Percentiles rank a stretch among this genome's conserved stretches.
Conservation (phyloP, 2,329 filamentous ascomycete genomes). For the Arachnopeziza araneosa region DNA sequence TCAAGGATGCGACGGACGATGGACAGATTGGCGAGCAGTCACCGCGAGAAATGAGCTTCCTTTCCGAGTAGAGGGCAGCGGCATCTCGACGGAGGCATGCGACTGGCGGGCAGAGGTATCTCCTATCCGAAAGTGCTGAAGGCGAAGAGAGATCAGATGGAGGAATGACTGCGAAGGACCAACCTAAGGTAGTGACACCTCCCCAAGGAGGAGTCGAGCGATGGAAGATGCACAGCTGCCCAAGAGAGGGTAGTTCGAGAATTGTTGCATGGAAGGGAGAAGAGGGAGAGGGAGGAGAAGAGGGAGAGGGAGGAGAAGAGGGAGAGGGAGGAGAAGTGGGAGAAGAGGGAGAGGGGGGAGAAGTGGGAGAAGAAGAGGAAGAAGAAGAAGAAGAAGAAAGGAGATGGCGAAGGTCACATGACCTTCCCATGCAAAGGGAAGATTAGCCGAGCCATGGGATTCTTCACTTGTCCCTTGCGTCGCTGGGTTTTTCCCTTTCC, state of each 20-base stretch:
- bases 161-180: neutral
- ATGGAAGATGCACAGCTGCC: neutral
- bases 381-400: neutral
- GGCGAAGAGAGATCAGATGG: neutral
- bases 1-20: neutral
- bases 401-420: no score
- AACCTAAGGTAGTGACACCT: neutral
- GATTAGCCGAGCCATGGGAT: no score
- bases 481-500: no score
- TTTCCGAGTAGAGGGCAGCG: neutral
- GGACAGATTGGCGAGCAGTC: neutral
- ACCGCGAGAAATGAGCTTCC: neutral
- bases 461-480: no score
- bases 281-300: neutral
- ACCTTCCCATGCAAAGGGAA: no score
- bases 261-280: no score
- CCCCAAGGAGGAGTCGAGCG: neutral
- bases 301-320: no score
- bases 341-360: no score
- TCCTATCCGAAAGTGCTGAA: neutral
- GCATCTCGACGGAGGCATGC: no score
- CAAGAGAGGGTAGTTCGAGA: neutral
- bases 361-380: no score
- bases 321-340: neutral
- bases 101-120: neutral